Conservation (phyloP, 176 grass and related monocot species). For the Leersia perrieri region DNA sequence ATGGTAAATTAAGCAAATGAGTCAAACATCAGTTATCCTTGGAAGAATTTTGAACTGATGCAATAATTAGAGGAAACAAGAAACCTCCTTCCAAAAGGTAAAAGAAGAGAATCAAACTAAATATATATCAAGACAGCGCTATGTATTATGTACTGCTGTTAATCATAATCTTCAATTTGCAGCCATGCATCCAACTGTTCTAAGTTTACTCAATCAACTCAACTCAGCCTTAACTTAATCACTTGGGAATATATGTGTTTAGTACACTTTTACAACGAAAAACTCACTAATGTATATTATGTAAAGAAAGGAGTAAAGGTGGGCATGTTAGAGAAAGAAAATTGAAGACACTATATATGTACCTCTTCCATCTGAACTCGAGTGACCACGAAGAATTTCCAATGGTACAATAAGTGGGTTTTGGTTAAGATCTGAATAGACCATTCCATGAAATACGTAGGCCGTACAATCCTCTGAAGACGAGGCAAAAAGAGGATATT, state of each 20-base stretch:
- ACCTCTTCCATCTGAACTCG: conserved; percentile 79
- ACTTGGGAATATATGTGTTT: not conserved
- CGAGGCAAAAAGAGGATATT: conserved; percentile 91
- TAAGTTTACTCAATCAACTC: not conserved
- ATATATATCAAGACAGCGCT: not conserved
- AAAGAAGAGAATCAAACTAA: not conserved
- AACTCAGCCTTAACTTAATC: not conserved
- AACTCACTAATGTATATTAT: not conserved
- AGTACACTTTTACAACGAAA: not conserved
- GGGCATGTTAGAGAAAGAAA: not conserved
- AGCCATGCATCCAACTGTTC: not conserved
- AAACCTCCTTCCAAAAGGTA: not conserved
- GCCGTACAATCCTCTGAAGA: conserved; percentile 80
- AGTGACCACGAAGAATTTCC: conserved; percentile 88
- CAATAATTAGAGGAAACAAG: not conserved
- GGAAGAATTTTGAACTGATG: not conserved
- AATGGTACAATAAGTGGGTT: conserved; percentile 94
- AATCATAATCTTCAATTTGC: not conserved
- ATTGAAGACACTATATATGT: conserved; percentile 1
- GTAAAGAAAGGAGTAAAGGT: not conserved
- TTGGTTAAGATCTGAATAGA: conserved; percentile 95
- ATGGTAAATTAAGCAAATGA: no score
- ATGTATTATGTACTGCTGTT: not conserved
- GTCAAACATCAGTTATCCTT: no score
- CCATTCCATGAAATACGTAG: conserved; percentile 92